Evolutionary conservation across 352 stramenopile species (phyloP), one percentile per base, ranked within the genome.

Genomic region (Phytophthora pseudosyringae): DNA sequence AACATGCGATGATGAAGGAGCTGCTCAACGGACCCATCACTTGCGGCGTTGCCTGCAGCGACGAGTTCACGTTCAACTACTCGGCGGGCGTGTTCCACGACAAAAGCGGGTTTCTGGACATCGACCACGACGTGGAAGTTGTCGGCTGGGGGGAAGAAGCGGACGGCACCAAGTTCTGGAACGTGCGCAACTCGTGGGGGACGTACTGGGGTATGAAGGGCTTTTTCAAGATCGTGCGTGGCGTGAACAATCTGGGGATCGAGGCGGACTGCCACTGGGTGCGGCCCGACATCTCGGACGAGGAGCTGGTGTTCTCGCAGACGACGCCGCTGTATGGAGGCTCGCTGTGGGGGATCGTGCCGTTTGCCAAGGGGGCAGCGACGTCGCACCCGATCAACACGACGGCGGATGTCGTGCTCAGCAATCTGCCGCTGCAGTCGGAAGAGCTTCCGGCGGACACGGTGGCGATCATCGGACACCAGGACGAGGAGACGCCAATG

Each of bases 151-250:
- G 97, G 51, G 85, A 91, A 46, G 83, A 91, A 21, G 21, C 21
- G 36, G 76, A 97, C 51, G 80, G 91, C 61, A 69, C 93, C 62
- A 96, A 97, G 78, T 99, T 98, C 79, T 99, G 97, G 97, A 95
- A 98, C 76, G 82, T 98, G 31, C 93, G 97, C 57, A 98, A 99
- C 89, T 91, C 91, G 65, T 86, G 97, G 94, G 97, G 97, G 35
- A 93, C 78, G 11, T 93, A 92, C 66, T 98, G 95, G 96, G 97
- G 97, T 26, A 97, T 98, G 86, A 97, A 98, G 56, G 97, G 97
- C 31, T 99, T 97, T 68, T 98, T 98, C 76, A 92, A 97, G 66
- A 93, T 99, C 62, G 78, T 96, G 29, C 84, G 89, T 12, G 95
- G 95, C 29, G 89, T 82, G 21, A 98, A 98, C 89, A 96, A 97